phyloP scores from a whole-genome alignment of 108 stramenopile species.

The Nitzschia sp. region DNA sequence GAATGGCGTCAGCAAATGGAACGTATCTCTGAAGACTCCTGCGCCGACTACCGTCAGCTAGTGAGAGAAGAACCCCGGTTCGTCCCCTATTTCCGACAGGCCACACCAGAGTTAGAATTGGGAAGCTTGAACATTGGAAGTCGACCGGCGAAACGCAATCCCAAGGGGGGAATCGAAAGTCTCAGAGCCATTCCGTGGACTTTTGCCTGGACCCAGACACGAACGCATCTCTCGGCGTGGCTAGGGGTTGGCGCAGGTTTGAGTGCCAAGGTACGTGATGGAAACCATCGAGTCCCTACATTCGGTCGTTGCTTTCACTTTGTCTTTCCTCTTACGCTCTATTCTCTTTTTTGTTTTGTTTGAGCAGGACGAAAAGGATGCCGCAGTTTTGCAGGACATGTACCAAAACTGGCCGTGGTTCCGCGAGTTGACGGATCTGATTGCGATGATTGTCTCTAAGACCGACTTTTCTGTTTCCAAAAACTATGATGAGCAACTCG shows the following conservation, averaged over 20 bases:
- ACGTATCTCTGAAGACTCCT: slow-evolving; percentile 71
- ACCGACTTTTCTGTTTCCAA: slow-evolving; percentile 89
- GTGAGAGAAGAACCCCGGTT: slow-evolving; percentile 92
- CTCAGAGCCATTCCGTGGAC: slow-evolving; percentile 98
- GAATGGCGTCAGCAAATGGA: slow-evolving; percentile 90
- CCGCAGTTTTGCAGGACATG: slow-evolving; percentile 77
- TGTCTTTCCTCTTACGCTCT: not conserved
- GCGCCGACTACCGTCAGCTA: slow-evolving; percentile 82
- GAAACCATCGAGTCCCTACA: no score
- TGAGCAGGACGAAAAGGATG: slow-evolving; percentile 53
- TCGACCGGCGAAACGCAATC: slow-evolving; percentile 94
- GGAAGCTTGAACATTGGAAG: slow-evolving; percentile 91
- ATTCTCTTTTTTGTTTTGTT: slow-evolving; percentile 1
- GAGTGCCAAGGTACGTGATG: slow-evolving; percentile 46
- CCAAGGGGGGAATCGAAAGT: slow-evolving; percentile 94
- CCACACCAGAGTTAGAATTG: slow-evolving; percentile 96
- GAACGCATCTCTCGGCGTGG: slow-evolving; percentile 95
- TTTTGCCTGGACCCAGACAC: slow-evolving; percentile 97
- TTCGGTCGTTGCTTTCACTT: not conserved
- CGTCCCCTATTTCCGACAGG: slow-evolving; percentile 96
- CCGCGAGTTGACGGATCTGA: slow-evolving; percentile 88
- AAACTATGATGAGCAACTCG: slow-evolving; percentile 92
- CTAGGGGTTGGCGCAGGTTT: slow-evolving; percentile 94
- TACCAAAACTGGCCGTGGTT: slow-evolving; percentile 96
- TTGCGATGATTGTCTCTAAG: slow-evolving; percentile 95